A percentile compares a stretch with the other conserved stretches of the same genome.
These are phyloP conservation scores for Calonectria pauciramosa DNA, from an alignment of 2,329 filamentous ascomycete genomes.

Conservation along the genomic window DNA sequence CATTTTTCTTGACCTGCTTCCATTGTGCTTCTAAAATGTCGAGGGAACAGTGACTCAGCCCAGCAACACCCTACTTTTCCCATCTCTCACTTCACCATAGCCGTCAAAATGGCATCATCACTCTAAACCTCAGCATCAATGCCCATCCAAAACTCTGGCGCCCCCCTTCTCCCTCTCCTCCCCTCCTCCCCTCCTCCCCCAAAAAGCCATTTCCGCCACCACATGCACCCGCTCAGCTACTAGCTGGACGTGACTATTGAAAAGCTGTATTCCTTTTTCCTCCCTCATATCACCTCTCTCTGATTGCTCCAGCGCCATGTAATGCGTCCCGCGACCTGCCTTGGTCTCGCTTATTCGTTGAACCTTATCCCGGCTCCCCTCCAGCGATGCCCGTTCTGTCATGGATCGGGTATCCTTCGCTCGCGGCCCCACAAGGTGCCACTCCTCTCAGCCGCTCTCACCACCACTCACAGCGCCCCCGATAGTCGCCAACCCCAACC, in stretches of 20 bases:
- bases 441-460: not conserved
- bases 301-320: not conserved
- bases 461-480: constrained; percentile 16
- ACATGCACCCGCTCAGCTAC: not conserved
- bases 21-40: not conserved
- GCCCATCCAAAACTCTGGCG: not conserved
- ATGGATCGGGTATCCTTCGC: not conserved
- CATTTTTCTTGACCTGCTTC: not conserved
- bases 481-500: not conserved
- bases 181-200: no score
- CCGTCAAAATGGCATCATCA: constrained; percentile 29
- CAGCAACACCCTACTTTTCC: constrained; percentile 3
- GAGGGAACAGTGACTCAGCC: constrained; percentile 9
- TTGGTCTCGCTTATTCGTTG: not conserved
- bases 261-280: not conserved
- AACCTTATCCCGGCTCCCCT: not conserved
- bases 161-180: not conserved
- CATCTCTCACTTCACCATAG: constrained; percentile 20
- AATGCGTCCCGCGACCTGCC: not conserved
- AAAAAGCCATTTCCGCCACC: not conserved
- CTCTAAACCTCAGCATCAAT: constrained; percentile 1
- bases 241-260: not conserved
- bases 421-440: constrained; percentile 1
- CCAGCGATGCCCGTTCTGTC: not conserved
- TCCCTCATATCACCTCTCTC: not conserved